Conservation (phyloP, 2,329 filamentous ascomycete genomes). For the Xylariaceae sp. region DNA sequence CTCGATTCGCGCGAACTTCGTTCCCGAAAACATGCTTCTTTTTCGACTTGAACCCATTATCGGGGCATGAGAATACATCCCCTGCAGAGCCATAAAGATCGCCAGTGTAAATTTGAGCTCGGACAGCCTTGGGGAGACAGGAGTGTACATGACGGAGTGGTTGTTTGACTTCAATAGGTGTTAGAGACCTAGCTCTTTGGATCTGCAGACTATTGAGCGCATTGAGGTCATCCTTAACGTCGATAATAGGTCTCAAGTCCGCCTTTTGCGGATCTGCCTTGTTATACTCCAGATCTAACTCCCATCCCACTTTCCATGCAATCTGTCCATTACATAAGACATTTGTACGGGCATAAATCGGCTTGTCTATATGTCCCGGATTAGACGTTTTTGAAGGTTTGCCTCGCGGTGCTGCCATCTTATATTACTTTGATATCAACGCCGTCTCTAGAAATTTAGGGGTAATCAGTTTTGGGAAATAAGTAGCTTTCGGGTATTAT, state of each 20-base stretch:
- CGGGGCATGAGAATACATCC: slow-evolving; percentile 15
- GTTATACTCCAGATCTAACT: slow-evolving; percentile 3
- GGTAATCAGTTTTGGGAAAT: neutral
- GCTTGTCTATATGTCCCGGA: slow-evolving; percentile 1
- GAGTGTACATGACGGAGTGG: slow-evolving; percentile 23
- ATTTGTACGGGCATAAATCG: slow-evolving; percentile 22
- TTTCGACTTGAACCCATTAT: neutral
- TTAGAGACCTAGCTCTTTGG: slow-evolving; percentile 1
- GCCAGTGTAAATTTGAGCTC: slow-evolving; percentile 18
- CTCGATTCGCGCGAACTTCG: slow-evolving; percentile 2
- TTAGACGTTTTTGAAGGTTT: slow-evolving; percentile 7
- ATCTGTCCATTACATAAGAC: slow-evolving; percentile 29
- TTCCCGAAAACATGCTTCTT: slow-evolving; percentile 3
- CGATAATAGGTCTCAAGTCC: neutral
- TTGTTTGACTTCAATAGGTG: slow-evolving; percentile 18
- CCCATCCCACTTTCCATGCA: slow-evolving; percentile 17
- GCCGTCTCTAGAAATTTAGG: neutral
- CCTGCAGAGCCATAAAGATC: slow-evolving; percentile 15
- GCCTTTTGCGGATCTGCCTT: slow-evolving; percentile 1
- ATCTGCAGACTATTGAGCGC: slow-evolving; percentile 27
- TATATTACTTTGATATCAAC: neutral
- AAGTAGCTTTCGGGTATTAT: neutral
- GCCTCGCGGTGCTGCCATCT: slow-evolving; percentile 7
- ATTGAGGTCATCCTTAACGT: slow-evolving; percentile 14
- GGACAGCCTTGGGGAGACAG: slow-evolving; percentile 13